Percentiles rank a stretch among this genome's conserved stretches.
Evolutionary conservation across 768 basidiomycete species (phyloP).

Genomic region (Boletus eberwhitei): DNA sequence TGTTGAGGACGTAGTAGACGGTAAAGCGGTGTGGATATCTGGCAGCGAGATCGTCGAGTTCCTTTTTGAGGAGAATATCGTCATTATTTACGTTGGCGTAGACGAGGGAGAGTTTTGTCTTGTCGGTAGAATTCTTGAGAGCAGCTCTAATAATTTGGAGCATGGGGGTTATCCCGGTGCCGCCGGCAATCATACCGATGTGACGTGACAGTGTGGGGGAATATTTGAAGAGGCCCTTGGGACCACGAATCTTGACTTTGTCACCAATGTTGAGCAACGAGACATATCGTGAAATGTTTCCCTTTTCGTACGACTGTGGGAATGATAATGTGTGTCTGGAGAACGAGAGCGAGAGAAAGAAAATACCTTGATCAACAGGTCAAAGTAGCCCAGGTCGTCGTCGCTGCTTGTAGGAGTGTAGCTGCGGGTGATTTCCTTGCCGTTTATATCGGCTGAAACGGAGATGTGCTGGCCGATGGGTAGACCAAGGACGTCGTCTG

Average conservation of each 20-base stretch:
- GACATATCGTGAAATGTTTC: slow-evolving; percentile 91
- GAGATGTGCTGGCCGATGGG: slow-evolving; percentile 97
- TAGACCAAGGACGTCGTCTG: slow-evolving; percentile 80
- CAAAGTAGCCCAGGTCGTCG: slow-evolving; percentile 90
- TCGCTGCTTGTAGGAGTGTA: slow-evolving; percentile 97
- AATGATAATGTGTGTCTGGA: background rate
- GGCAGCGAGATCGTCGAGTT: slow-evolving; percentile 76
- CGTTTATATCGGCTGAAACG: slow-evolving; percentile 84
- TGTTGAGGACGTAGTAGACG: slow-evolving; percentile 91
- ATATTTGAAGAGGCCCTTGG: slow-evolving; percentile 94
- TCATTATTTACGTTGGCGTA: slow-evolving; percentile 94
- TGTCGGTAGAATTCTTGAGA: slow-evolving; percentile 84
- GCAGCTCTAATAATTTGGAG: slow-evolving; percentile 96
- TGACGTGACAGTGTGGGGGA: slow-evolving; percentile 64
- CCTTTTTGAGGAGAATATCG: slow-evolving; percentile 88
- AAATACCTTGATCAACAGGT: slow-evolving; percentile 91
- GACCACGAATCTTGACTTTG: slow-evolving; percentile 87
- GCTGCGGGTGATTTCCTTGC: slow-evolving; percentile 84
- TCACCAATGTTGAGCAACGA: slow-evolving; percentile 82
- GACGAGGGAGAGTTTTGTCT: slow-evolving; percentile 79
- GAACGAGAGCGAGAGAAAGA: background rate
- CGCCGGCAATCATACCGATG: slow-evolving; percentile 96
- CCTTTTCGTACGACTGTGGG: slow-evolving; percentile 86
- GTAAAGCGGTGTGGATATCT: slow-evolving; percentile 67
- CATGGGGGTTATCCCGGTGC: slow-evolving; percentile 99